Evolutionary conservation across 192 early-diverging fungal species (phyloP).

Genomic region (Lunasporangiospora selenospora): DNA sequence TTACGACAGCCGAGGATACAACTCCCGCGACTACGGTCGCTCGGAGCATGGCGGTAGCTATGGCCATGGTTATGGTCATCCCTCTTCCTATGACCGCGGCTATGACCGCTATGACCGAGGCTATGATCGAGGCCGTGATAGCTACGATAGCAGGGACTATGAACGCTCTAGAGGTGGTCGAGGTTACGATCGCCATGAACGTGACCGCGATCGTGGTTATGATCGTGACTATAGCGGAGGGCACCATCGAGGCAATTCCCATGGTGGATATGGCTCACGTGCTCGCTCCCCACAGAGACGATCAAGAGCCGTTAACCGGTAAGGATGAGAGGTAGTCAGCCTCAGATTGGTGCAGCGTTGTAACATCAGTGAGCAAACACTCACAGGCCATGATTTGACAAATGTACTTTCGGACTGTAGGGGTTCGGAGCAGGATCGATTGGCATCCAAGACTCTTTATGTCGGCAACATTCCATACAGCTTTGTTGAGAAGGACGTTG

Average conservation of each 20-base stretch:
- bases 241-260: slow-evolving; percentile 44
- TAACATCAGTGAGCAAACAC: too few species aligned
- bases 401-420: too few species aligned
- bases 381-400: too few species aligned
- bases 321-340: too few species aligned
- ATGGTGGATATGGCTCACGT: slow-evolving; percentile 49
- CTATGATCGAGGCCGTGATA: slow-evolving; percentile 23
- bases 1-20: slow-evolving; percentile 38
- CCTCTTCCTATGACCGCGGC: slow-evolving; percentile 24
- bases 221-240: slow-evolving; percentile 50
- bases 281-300: slow-evolving; percentile 54
- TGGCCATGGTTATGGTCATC: slow-evolving; percentile 18
- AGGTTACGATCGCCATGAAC: slow-evolving; percentile 6
- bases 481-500: slow-evolving; percentile 73
- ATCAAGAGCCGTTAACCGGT: slow-evolving; percentile 56
- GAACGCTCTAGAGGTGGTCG: too few species aligned
- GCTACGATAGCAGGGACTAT: neutral
- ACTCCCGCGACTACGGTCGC: slow-evolving; percentile 32
- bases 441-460: slow-evolving; percentile 67
- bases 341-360: too few species aligned
- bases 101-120: slow-evolving; percentile 27
- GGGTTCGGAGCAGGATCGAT: slow-evolving; percentile 71
- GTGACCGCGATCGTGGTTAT: slow-evolving; percentile 32
- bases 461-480: slow-evolving; percentile 81
- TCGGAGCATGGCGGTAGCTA: slow-evolving; percentile 17